A percentile compares a stretch with the other conserved stretches of the same genome.
phyloP scores from a whole-genome alignment of 2,329 filamentous ascomycete species.

The Zarea fungicola region DNA sequence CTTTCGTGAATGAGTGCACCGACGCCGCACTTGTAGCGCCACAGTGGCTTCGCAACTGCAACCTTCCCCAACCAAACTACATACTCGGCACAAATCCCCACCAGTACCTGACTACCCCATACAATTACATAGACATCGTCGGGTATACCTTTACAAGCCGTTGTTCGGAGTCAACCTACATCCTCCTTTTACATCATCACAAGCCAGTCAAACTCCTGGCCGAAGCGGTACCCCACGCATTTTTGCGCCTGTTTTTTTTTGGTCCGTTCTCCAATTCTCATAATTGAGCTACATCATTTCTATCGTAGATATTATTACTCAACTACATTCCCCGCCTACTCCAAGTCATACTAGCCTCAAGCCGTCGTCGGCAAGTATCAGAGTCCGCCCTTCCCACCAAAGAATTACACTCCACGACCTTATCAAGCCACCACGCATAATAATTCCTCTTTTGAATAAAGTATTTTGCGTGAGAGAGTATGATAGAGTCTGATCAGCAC shows the following conservation, averaged over 20 bases:
- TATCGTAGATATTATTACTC: neutral
- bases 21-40: neutral
- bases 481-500: slow-evolving; percentile 6
- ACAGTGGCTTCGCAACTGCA: slow-evolving; percentile 1
- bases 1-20: no score
- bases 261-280: neutral
- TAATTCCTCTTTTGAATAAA: neutral
- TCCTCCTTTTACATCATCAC: slow-evolving; percentile 11
- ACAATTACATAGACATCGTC: neutral
- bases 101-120: neutral
- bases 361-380: neutral
- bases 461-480: neutral
- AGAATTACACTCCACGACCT: neutral
- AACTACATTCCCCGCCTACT: neutral
- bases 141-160: neutral
- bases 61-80: neutral
- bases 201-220: neutral
- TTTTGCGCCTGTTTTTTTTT: neutral
- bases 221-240: neutral
- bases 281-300: neutral
- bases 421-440: neutral
- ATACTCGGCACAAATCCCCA: no score
- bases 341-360: neutral
- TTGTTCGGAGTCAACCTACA: slow-evolving; percentile 2
- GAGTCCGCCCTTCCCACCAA: neutral